Base-by-base conservation (phyloP, 2,329 filamentous ascomycete genomes). In the Alternaria conjuncta region DNA sequence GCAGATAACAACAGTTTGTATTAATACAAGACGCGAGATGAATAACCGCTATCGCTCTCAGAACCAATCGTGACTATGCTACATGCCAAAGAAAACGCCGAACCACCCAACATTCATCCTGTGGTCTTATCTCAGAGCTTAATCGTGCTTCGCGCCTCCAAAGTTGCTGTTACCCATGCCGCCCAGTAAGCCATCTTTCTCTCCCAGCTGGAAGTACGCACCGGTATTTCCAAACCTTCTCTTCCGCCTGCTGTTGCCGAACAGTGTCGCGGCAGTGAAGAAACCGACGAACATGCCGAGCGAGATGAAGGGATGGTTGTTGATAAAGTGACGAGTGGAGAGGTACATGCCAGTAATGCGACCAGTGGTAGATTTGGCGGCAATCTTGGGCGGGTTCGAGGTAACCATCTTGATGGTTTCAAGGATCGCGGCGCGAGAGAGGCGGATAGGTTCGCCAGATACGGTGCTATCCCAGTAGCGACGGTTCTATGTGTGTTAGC, bases 381-480 rank as follows among this genome's bases (percentile, higher is more conserved):
- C 86, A 78, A 96, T 91, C 76, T 89, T 88, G 50, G 91, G 87
- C 53, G 90, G 90, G 53, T 86, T 87, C 23, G 87, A 84, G 10
- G 91, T 87, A 64, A 93, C 86, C 76, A 92, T 91, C 72, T 87
- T 87, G 58, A 94, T 84, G 13, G 94, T 97, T 81, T 97, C 94
- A 65, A 97, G 88, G 76, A 97, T 97, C 4, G 92, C 94, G 5
- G 93, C 95, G 66, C 96, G 91, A 25, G 92, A 96, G 57, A 94
- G 91, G 71, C 94, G 90, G 76, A 99, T 98, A 66, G 91, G 88
- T 80, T 96, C 95, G 69, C 94, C 95, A 3, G 93, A 96, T 65
- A 91, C 90, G 50, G 94, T 97, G 30, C 86, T 89, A 77, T 99
- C 96, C 96, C 96, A 99, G 83, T 97, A 99, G 68, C 92, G 90